phyloP scores from a whole-genome alignment of 2,329 filamentous ascomycete genomes.

The Fusarium succisae region DNA sequence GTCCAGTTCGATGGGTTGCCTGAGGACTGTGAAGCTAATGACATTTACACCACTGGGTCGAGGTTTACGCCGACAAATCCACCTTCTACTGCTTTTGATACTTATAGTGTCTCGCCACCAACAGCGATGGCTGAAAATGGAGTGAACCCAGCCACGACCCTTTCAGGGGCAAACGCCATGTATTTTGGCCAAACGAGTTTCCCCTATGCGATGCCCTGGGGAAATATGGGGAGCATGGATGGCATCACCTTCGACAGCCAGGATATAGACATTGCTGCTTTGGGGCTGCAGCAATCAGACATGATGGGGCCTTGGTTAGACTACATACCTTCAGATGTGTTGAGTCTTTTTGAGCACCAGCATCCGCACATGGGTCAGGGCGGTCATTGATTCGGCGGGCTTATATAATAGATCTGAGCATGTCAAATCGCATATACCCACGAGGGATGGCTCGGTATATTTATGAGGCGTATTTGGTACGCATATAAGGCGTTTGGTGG shows the following conservation, averaged over 20 bases:
- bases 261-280: slow-evolving; percentile 76
- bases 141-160: slow-evolving; percentile 20
- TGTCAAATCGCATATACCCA: background rate
- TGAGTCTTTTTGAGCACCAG: slow-evolving; percentile 62
- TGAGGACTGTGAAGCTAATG: slow-evolving; percentile 46
- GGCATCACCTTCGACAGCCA: slow-evolving; percentile 79
- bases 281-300: slow-evolving; percentile 67
- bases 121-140: slow-evolving; percentile 51
- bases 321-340: slow-evolving; percentile 73
- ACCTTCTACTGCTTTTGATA: slow-evolving; percentile 54
- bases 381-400: slow-evolving; percentile 16
- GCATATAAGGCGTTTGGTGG: slow-evolving; percentile 20
- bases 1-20: slow-evolving; percentile 45
- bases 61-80: slow-evolving; percentile 55
- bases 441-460: background rate
- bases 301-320: slow-evolving; percentile 78
- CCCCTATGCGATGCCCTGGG: slow-evolving; percentile 46
- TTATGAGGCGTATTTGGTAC: slow-evolving; percentile 16
- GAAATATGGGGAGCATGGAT: slow-evolving; percentile 51
- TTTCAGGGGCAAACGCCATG: slow-evolving; percentile 30
- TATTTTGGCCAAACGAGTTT: slow-evolving; percentile 44
- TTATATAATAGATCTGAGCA: background rate
- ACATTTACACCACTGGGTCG: slow-evolving; percentile 45
- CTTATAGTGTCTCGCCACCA: slow-evolving; percentile 54
- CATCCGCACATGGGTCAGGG: slow-evolving; percentile 41